Evolutionary conservation across 257 asterid species (phyloP).

Genomic region (Echites panduratus): DNA sequence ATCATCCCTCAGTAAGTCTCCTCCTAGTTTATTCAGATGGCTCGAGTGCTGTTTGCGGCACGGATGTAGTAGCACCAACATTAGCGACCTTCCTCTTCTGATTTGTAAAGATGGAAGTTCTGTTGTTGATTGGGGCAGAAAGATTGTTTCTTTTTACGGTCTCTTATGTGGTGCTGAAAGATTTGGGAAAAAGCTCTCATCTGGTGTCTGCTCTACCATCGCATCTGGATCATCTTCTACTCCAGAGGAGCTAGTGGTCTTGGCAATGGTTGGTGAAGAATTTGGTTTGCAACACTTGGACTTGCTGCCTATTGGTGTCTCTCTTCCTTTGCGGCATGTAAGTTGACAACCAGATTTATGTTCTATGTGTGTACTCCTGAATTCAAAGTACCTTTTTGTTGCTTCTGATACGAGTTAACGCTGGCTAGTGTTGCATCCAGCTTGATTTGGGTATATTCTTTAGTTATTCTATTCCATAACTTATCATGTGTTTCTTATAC

Average conservation of each 20-base stretch:
- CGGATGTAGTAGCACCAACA: conserved; percentile 61
- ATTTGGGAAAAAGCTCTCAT: conserved; percentile 53
- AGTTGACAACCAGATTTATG: conserved; percentile 23
- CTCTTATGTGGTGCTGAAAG: conserved; percentile 81
- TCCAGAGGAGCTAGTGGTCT: conserved; percentile 67
- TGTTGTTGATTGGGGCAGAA: conserved; percentile 73
- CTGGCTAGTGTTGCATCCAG: background rate
- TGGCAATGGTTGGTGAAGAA: conserved; percentile 96
- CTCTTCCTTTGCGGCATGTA: conserved; percentile 96
- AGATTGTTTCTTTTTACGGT: conserved; percentile 81
- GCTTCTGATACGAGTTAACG: background rate
- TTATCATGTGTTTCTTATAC: background rate
- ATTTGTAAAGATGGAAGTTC: conserved; percentile 66
- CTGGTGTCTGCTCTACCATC: conserved; percentile 74
- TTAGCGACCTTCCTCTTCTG: conserved; percentile 62
- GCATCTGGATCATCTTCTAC: conserved; percentile 61
- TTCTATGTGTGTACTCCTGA: background rate
- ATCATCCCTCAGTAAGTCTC: conserved; percentile 33
- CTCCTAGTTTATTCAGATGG: conserved; percentile 93
- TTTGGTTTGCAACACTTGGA: conserved; percentile 90
- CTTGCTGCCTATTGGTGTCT: conserved; percentile 87
- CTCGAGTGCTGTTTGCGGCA: conserved; percentile 70
- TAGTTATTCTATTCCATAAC: background rate
- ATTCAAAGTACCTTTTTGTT: background rate
- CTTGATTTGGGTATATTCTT: background rate